Evolutionary conservation across 2,329 filamentous ascomycete species (phyloP), one percentile per base, ranked within the genome.

Genomic region (Epichloe scottii): DNA sequence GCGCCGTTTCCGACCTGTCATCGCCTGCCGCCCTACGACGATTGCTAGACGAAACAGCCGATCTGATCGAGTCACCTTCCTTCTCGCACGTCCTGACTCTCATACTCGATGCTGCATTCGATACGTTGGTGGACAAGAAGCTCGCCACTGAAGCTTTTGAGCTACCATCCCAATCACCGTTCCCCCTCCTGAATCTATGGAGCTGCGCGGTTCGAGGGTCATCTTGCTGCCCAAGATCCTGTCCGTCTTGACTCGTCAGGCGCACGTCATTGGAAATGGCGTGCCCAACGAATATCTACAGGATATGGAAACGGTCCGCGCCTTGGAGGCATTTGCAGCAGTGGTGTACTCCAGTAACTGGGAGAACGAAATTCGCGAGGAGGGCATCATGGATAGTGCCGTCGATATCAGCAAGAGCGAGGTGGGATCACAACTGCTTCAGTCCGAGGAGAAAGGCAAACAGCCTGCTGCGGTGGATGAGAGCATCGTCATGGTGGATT

Each of bases 11-110:
- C n/a, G 58, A 68, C 12, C 66, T 72, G 34, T 73, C 77, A 33
- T 74, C 77, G n/a, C 65, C 75, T 11, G 65, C 69, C 6, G 79
- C 82, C 1, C 79, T 98, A 51, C 82, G 91, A 51, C 84, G 87
- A 52, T 78, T 98, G 19, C 79, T 98, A 1, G 91, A 98, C 64
- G 93, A 98, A 72, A 97, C 93, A 2, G 87, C 91, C 39, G 93
- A 98, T 64, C 78, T 98, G 23, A 84, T 97, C 62, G 93, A 98
- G 63, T 96, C 93, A 1, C 93, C 93, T 0, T 80, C 87, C 37
- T 97, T 97, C 68, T 79, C 84, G 0, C 85, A 89, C 61, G 89
- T 98, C 37, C 77, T 96, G 43, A 88, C 85, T 2, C 81, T 87
- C 52, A 78, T 96, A 51, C 85, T 97, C 53, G 90, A 97, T 65